These are phyloP conservation scores for Nymphaea colorata DNA, from an alignment of 164 flowering plant species.

Conservation along the genomic window DNA sequence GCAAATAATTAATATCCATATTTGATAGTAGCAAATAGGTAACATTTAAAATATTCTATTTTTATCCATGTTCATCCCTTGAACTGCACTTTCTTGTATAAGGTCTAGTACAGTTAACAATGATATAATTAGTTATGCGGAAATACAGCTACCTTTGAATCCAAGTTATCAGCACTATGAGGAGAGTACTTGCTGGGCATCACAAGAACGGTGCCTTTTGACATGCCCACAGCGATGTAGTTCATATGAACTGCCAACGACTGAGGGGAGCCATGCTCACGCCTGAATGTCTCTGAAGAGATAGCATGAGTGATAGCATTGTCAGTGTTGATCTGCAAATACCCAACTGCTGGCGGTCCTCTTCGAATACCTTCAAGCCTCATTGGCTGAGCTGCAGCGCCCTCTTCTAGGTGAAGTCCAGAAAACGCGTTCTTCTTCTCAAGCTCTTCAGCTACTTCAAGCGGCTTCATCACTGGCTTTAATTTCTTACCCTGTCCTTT, in stretches of 20 bases:
- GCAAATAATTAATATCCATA: too few relatives aligned
- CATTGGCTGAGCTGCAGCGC: slow-evolving; percentile 98
- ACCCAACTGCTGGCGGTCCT: slow-evolving; percentile 78
- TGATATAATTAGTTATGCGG: neutral
- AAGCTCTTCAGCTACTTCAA: slow-evolving; percentile 79
- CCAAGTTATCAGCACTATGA: slow-evolving; percentile 63
- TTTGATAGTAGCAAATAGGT: too few relatives aligned
- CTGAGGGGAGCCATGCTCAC: slow-evolving; percentile 82
- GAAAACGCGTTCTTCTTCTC: slow-evolving; percentile 84
- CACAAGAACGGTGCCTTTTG: slow-evolving; percentile 60
- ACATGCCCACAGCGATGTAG: slow-evolving; percentile 81
- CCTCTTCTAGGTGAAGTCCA: slow-evolving; percentile 86
- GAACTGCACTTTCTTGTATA: too few relatives aligned
- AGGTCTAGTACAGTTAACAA: too few relatives aligned
- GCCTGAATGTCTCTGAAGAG: slow-evolving; percentile 54
- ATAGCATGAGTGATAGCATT: slow-evolving; percentile 52
- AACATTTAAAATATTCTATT: too few relatives aligned
- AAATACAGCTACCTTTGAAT: slow-evolving; percentile 51
- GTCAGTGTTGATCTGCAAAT: slow-evolving; percentile 58
- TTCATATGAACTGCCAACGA: slow-evolving; percentile 74
- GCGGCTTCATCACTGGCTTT: slow-evolving; percentile 36
- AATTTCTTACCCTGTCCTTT: slow-evolving; percentile 30
- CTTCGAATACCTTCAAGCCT: slow-evolving; percentile 86
- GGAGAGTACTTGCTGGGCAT: slow-evolving; percentile 71
- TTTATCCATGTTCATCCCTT: too few relatives aligned